Evolutionary conservation across 2,329 filamentous ascomycete genomes (phyloP), one percentile per base, ranked within the genome.

Genomic region (Trichoderma sp.): DNA sequence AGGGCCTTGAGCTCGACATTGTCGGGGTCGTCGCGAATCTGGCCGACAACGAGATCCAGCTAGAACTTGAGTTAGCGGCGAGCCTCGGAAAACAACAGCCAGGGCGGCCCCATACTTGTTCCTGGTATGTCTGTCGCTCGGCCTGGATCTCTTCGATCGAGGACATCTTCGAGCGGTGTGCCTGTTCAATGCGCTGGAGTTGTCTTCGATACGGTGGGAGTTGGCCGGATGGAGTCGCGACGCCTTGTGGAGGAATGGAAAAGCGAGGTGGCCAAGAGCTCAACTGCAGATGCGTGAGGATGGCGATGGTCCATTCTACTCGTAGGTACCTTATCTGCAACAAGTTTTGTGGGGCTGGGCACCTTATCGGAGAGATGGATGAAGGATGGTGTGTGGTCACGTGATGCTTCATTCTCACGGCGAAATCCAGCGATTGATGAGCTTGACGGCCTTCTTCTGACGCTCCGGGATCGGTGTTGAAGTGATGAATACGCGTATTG

Each of bases 1-100:
- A 97, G 86, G 74, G 84, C 86, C 73, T 89, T 84, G 73, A 96
- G 87, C 78, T 94, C 92, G 72, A 81, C 82, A 77, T 92, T 94
- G 66, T 90, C 89, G 68, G 93, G 89, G 73, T 95, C 91, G 77
- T 90, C 88, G 77, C 90, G 88, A 65, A 96, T 86, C 69, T 91
- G 90, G 63, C 86, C 82, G 72, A 88, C 81, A 66, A 97, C 88
- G 44, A 91, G 88, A 73, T 93, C 91, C 74, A 96, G 86, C 90
- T 93, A 72, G 30, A 21, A 65, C 50, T 64, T 67, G 64, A 39
- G 66, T 73, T 41, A 75, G 71, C 43, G 47, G 64, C 51, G 51
- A 21, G 19, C 21, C 26, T 5, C 26, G n/a, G 15, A 34, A 63
- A 21, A 39, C 1, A 44, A 44, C 15, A 2, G 30, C 17, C 41